Base-by-base conservation (phyloP, 1,284 basidiomycete species). In the Schizophyllum commune region DNA sequence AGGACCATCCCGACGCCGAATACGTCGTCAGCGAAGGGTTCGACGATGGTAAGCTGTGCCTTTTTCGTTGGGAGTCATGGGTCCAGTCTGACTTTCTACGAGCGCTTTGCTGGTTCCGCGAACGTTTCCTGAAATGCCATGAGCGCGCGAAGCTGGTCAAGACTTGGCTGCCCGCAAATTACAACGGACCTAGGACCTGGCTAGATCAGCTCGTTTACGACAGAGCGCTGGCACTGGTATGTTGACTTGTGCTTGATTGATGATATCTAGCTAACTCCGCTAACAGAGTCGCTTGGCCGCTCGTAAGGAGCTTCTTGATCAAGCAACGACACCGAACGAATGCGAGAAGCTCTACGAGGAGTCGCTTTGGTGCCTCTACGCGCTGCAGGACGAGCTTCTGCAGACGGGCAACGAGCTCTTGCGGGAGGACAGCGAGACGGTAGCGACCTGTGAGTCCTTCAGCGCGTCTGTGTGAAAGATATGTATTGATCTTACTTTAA, bases 331-430 rank as follows among this genome's bases (percentile, higher is more conserved):
- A 8, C 86, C 86, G 20, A 91, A 94, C 65, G 88, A 91, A 67
- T 97, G 95, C 70, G 91, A 97, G 75, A 89, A 91, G 69, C 81
- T 96, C 47, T 99, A 99, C 75, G 96, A 98, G 71, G 94, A 94
- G 64, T 94, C 94, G 0, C 74, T 97, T 19, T 96, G 93, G 90
- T 91, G 96, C 71, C 78, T 99, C 27, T 91, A 92, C 66, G 91
- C 94, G 0, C 79, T 98, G 5, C 87, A 96, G 68, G 96, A 99
- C 71, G 92, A 96, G 64, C 81, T 91, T 2, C 79, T 98, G 67
- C 91, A 95, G 69, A 86, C 84, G 5, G 89, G 86, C 15, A 92
- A 91, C 65, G 86, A 87, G 1, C 91, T 91, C 71, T 82, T 87
- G 78, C 91, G 93, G 56, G 92, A 94, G 67, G 94, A 96, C 71